Evolutionary conservation across 768 basidiomycete genomes (phyloP).

Genomic region (Boletellus emodensis): DNA sequence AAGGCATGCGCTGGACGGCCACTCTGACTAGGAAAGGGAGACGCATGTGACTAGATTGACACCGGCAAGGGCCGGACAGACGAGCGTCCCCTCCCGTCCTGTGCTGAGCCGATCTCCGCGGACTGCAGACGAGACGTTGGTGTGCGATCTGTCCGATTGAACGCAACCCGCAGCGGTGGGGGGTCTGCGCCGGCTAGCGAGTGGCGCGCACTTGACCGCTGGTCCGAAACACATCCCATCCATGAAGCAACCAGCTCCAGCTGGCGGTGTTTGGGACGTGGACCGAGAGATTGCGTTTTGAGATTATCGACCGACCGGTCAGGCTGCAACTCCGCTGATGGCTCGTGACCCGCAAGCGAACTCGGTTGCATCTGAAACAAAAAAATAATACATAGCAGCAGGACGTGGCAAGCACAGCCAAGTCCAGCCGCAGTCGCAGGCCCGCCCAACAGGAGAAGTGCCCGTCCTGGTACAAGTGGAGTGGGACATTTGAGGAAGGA

Average conservation of each 20-base stretch:
- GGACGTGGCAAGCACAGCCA: too few species aligned
- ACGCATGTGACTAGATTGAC: neutral
- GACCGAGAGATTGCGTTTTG: neutral
- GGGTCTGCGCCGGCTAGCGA: neutral
- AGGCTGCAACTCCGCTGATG: too few species aligned
- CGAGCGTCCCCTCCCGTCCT: too few species aligned
- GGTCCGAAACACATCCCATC: constrained; percentile 1
- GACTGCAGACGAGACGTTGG: neutral
- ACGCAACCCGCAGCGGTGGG: too few species aligned
- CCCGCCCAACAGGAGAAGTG: too few species aligned
- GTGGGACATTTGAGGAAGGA: constrained; percentile 7
- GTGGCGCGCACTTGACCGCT: neutral
- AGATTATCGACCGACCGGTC: neutral
- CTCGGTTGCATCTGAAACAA: constrained; percentile 15
- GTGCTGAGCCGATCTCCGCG: constrained; percentile 9
- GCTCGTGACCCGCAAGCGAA: neutral
- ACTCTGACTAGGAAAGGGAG: too few species aligned
- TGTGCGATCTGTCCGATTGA: too few species aligned
- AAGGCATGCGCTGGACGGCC: too few species aligned
- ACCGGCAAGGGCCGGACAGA: too few species aligned
- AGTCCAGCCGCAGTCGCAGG: too few species aligned
- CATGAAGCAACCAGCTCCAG: neutral
- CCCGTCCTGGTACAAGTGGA: neutral
- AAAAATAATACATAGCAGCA: neutral
- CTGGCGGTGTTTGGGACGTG: constrained; percentile 11